A percentile compares a stretch with the other conserved stretches of the same genome.
Evolutionary conservation across 176 grass and related monocot genomes (phyloP).

Genomic region (Aegilops speltoides): DNA sequence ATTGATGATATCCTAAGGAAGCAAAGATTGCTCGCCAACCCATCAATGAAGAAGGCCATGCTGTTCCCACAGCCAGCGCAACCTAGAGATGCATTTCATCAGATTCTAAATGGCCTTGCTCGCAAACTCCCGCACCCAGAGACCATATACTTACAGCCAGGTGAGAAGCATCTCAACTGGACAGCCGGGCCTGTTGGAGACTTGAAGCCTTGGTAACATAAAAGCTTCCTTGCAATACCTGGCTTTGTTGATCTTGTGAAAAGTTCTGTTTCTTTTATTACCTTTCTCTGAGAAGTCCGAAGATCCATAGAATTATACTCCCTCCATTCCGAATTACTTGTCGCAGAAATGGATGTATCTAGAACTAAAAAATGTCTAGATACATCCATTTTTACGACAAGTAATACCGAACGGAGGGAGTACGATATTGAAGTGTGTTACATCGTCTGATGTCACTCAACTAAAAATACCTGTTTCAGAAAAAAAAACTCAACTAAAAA

Average conservation of each 20-base stretch:
- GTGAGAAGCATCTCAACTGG: constrained; percentile 77
- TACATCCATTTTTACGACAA: too few relatives aligned
- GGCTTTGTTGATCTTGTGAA: neutral
- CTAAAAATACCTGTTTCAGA: neutral
- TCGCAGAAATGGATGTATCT: too few relatives aligned
- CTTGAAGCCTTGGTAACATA: constrained; percentile 72
- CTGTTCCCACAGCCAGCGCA: constrained; percentile 81
- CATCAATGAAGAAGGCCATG: constrained; percentile 95
- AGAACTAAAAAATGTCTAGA: too few relatives aligned
- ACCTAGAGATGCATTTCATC: constrained; percentile 79
- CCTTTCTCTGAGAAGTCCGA: neutral
- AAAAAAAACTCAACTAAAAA: neutral
- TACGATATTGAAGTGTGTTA: constrained; percentile 1
- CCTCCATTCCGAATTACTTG: too few relatives aligned
- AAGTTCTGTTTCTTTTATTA: constrained; percentile 1
- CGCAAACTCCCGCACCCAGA: constrained; percentile 73
- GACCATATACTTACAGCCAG: constrained; percentile 52
- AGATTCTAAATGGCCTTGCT: constrained; percentile 86
- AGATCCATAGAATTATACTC: constrained; percentile 19
- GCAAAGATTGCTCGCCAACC: constrained; percentile 79
- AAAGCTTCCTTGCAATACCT: neutral
- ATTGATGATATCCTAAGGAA: constrained; percentile 81
- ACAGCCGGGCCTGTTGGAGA: constrained; percentile 64
- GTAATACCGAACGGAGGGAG: too few relatives aligned
- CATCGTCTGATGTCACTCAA: neutral